Base-by-base conservation (phyloP, 2,329 filamentous ascomycete species). In the Fusarium falciforme region DNA sequence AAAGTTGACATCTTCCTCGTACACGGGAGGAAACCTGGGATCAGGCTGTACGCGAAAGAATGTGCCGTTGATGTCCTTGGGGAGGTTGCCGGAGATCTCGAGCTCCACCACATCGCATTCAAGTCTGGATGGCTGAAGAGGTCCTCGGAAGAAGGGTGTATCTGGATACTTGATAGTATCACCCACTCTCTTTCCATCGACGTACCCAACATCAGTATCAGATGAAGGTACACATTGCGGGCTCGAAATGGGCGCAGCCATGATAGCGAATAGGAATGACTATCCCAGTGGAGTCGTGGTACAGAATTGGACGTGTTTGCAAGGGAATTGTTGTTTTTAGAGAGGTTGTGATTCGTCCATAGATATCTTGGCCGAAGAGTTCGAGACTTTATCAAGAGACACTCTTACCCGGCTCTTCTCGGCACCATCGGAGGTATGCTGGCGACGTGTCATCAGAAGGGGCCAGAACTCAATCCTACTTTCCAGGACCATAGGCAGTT, bases 21-120 rank as follows among this genome's bases (percentile, higher is more conserved):
- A 33, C 0, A 69, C 31, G 0, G 71, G 71, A 8, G 71, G 70
- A 1, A 74, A 71, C 2, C 60, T 62, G 2, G 63, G 72, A 31
- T 74, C 72, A 1, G 71, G 62, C 0, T 72, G 68, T 1, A 74
- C 65, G 5, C 72, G 38, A 14, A 72, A 74, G n/a, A 74, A 74
- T 0, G 65, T 74, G 0, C 72, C 72, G 20, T 72, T 71, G 0
- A 74, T 74, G 2, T 64, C 65, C 0, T 44, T 6, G 1, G 72
- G 72, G 5, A 74, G 47, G 1, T 27, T 11, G 17, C 64, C 64
- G 6, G 49, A 33, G 12, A 38, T 36, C 7, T 66, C 64, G 22
- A 66, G 42, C 25, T 66, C 64, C 31, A 66, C 58, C 11, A 66
- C 44, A 22, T 66, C 57, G 33, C 64, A 66, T 42, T 66, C 64